Conservation (phyloP, 306 rosid species). For the Pueraria montana region DNA sequence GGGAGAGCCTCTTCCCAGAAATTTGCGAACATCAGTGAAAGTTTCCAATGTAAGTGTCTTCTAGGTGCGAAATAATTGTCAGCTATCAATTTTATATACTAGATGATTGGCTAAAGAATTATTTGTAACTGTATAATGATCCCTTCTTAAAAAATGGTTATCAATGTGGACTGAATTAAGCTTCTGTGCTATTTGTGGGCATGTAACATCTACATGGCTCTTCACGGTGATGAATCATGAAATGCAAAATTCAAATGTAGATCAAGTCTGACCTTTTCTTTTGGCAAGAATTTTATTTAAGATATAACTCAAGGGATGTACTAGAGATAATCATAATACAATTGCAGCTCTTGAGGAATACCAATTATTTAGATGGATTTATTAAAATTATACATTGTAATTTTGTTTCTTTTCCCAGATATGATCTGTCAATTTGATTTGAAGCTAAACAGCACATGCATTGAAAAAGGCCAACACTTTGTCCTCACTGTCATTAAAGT, state of each 20-base stretch:
- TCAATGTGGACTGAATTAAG: constrained; percentile 33
- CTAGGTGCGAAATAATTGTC: constrained; percentile 4
- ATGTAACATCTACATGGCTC: constrained; percentile 2
- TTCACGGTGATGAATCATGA: not conserved
- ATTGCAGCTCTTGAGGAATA: constrained; percentile 15
- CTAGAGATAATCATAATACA: constrained; percentile 16
- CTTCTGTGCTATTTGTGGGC: constrained; percentile 29
- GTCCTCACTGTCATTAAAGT: not conserved
- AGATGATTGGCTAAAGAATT: constrained; percentile 12
- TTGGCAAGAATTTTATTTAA: not conserved
- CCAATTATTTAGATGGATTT: constrained; percentile 16
- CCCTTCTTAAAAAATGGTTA: constrained; percentile 23
- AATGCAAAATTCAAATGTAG: too few relatives aligned
- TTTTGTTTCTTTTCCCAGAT: not conserved
- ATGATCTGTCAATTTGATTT: constrained; percentile 27
- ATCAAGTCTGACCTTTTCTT: not conserved
- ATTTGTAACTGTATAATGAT: constrained; percentile 1
- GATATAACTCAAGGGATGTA: constrained; percentile 29
- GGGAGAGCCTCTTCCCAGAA: constrained; percentile 83
- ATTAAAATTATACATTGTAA: not conserved
- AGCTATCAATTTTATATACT: constrained; percentile 26
- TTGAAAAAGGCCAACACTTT: constrained; percentile 10
- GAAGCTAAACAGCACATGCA: constrained; percentile 18
- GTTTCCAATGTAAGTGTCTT: constrained; percentile 89
- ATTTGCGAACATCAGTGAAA: constrained; percentile 81